phyloP scores from a whole-genome alignment of 345 rosid species.

The Aegle marmelos region DNA sequence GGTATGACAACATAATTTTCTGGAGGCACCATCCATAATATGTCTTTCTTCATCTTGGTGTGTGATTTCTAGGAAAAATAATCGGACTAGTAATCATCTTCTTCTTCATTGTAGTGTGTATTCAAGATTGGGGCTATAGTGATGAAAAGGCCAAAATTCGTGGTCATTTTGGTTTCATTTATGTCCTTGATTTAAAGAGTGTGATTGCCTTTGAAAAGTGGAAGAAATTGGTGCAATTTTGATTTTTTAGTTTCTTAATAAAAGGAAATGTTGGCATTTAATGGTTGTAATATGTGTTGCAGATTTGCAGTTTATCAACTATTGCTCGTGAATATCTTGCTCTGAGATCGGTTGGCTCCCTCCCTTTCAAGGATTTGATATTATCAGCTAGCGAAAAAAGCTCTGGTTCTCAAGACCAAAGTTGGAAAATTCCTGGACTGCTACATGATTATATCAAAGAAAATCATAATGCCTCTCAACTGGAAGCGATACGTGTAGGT shows the following conservation, averaged over 20 bases:
- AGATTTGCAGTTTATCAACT: constrained; percentile 94
- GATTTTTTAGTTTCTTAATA: neutral
- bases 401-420: constrained; percentile 51
- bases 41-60: neutral
- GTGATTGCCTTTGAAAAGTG: neutral
- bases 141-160: neutral
- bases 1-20: neutral
- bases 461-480: constrained; percentile 76
- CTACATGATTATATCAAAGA: constrained; percentile 55
- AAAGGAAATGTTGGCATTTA: neutral
- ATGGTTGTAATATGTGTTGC: constrained; percentile 28
- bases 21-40: neutral
- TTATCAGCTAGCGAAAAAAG: constrained; percentile 50
- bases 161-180: neutral
- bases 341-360: constrained; percentile 65
- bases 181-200: neutral
- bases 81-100: neutral
- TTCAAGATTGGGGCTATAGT: neutral
- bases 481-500: constrained; percentile 86
- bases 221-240: neutral
- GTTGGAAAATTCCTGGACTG: constrained; percentile 80
- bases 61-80: neutral
- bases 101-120: neutral
- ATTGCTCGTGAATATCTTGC: constrained; percentile 88
- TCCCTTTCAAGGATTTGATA: constrained; percentile 92